Percentiles rank a stretch among this genome's conserved stretches.
phyloP scores from a whole-genome alignment of 108 stramenopile genomes.

The Mayamaea pseudoterrestris region DNA sequence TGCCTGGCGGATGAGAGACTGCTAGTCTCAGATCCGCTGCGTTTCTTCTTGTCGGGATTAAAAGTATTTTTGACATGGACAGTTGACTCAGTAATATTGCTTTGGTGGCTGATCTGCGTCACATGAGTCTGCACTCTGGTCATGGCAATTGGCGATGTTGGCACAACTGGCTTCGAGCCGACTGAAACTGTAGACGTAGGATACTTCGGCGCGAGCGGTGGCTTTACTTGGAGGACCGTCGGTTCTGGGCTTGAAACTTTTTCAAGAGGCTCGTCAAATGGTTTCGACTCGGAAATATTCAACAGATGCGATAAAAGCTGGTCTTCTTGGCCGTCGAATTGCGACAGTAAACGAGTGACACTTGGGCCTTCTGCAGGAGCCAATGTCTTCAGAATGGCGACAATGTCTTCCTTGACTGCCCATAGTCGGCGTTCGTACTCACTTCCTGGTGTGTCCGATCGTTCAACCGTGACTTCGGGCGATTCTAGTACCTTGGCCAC shows the following conservation, averaged over 20 bases:
- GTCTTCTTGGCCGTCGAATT: conserved; percentile 17
- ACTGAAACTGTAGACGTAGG: too few relatives aligned
- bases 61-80: too few relatives aligned
- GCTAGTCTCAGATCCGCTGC: too few relatives aligned
- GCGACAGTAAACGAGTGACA: conserved; percentile 9
- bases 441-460: not conserved
- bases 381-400: conserved; percentile 9
- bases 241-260: not conserved
- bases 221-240: too few relatives aligned
- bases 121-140: too few relatives aligned
- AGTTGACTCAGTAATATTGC: too few relatives aligned
- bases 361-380: conserved; percentile 9
- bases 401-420: conserved; percentile 9
- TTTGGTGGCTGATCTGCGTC: too few relatives aligned
- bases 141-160: too few relatives aligned
- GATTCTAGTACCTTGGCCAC: not conserved
- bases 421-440: conserved; percentile 6
- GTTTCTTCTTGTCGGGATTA: too few relatives aligned
- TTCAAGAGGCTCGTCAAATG: conserved; percentile 24
- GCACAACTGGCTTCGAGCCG: too few relatives aligned
- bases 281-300: conserved; percentile 13
- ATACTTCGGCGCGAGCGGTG: too few relatives aligned
- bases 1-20: too few relatives aligned
- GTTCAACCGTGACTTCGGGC: not conserved
- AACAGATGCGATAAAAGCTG: conserved; percentile 14